Base-by-base conservation (phyloP, 1,284 basidiomycete species). In the Tremellales sp. region DNA sequence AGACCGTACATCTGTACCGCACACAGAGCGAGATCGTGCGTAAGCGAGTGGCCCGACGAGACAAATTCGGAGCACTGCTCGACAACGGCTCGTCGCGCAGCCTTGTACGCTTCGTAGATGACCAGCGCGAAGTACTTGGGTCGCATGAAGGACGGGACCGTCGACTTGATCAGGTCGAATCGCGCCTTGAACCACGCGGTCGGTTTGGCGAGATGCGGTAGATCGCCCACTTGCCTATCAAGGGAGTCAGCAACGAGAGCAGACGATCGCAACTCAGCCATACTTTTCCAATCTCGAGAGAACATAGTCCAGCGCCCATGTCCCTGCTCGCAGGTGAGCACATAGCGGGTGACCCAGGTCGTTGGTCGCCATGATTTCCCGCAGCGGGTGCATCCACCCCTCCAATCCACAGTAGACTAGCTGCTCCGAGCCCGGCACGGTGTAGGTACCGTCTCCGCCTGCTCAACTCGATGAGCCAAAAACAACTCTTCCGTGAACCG, bases 101-200 rank as follows among this genome's bases (percentile, higher is more conserved):
- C 87, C 71, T 91, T 94, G 78, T 94, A 93, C 2, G 89, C 90
- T 52, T 85, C 84, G 24, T 84, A 88, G 54, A 95, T 79, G 50
- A 94, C 79, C 46, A 97, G 79, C 2, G 90, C 86, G 58, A 97
- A 97, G 73, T 87, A 95, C 68, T 92, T 95, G 16, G 93, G 92
- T 16, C 91, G 81, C 68, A 97, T 77, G 75, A 90, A 92, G 7
- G 85, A 80, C 2, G 92, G 87, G 7, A 85, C 83, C 12, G 77
- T 78, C 1, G 71, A 63, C 61, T 86, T 85, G 63, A 97, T 79
- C 21, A 81, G 77, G 42, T 91, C 85, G 57, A 93, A 87, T 19
- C 89, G 79, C 56, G 86, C 81, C 65, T 84, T 81, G 63, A 93
- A 77, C 92, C 92, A 97, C 40, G 79, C 71, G 9, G 84, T 84